Conservation (phyloP, 179 eudicot genomes). For the Pouteria campechiana region DNA sequence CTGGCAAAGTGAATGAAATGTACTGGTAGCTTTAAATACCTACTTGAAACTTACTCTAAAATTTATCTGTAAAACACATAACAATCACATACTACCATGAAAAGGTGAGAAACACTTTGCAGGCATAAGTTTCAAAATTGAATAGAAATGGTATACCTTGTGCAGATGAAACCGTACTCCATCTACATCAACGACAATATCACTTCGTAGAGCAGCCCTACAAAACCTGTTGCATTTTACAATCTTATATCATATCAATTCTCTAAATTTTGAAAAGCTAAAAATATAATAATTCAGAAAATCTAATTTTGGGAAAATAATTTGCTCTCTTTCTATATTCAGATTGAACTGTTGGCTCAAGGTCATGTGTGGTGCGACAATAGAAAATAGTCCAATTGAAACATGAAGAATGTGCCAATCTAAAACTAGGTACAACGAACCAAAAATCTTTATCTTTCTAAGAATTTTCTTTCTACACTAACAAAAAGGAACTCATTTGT, state of each 20-base stretch:
- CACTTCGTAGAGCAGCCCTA: slow-evolving; percentile 75
- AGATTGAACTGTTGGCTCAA: not conserved
- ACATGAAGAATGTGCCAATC: not conserved
- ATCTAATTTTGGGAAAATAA: not conserved
- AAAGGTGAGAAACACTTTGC: not conserved
- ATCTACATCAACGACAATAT: slow-evolving; percentile 49
- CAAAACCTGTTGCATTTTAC: slow-evolving; percentile 65
- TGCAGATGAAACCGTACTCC: slow-evolving; percentile 65
- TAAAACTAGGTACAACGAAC: too few relatives aligned
- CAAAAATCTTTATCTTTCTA: too few relatives aligned
- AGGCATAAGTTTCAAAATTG: not conserved
- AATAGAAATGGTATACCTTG: slow-evolving; percentile 39
- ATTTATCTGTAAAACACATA: too few relatives aligned
- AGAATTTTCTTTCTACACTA: too few relatives aligned
- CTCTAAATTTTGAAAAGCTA: not conserved
- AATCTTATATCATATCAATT: slow-evolving; percentile 11
- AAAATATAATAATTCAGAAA: not conserved
- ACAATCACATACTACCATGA: not conserved
- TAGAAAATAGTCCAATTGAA: not conserved
- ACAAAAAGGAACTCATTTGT: too few relatives aligned
- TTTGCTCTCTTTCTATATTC: slow-evolving; percentile 1
- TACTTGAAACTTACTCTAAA: too few relatives aligned
- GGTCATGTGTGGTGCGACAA: not conserved
- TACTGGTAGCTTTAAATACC: too few relatives aligned
- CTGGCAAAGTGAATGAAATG: not conserved